Conservation (phyloP, 345 rosid species). For the Cardamine chenopodiifolia region DNA sequence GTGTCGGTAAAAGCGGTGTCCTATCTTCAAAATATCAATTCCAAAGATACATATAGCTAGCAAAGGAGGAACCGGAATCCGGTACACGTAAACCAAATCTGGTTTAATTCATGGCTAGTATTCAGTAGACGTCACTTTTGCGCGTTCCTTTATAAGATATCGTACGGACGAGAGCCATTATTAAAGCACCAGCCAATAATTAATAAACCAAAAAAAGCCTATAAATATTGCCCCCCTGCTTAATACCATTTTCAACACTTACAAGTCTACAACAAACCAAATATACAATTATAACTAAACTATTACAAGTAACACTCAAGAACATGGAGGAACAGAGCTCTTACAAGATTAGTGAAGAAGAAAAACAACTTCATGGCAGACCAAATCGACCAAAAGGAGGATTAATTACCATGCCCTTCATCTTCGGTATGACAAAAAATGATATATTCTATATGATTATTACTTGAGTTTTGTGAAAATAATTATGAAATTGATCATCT, state of each 20-base stretch:
- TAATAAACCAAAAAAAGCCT: slow-evolving; percentile 27
- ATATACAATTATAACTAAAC: neutral
- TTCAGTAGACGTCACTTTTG: slow-evolving; percentile 35
- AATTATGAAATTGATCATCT: neutral
- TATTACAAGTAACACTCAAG: slow-evolving; percentile 18
- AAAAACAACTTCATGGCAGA: slow-evolving; percentile 38
- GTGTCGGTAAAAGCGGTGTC: slow-evolving; percentile 13
- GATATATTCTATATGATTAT: neutral
- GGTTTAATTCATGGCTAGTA: slow-evolving; percentile 26
- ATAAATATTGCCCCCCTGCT: slow-evolving; percentile 26
- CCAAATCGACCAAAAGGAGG: slow-evolving; percentile 57
- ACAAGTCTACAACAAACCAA: slow-evolving; percentile 24
- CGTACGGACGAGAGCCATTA: slow-evolving; percentile 36
- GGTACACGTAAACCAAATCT: slow-evolving; percentile 36
- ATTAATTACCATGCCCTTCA: slow-evolving; percentile 74
- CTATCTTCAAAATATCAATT: neutral
- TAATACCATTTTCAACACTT: slow-evolving; percentile 33
- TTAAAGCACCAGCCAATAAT: slow-evolving; percentile 27
- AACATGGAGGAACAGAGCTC: slow-evolving; percentile 44
- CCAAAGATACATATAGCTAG: neutral
- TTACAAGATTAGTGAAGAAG: slow-evolving; percentile 42
- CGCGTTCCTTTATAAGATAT: slow-evolving; percentile 1
- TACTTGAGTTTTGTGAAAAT: neutral
- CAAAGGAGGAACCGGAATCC: slow-evolving; percentile 11
- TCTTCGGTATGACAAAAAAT: slow-evolving; percentile 52